Base-by-base conservation (phyloP, 2,329 filamentous ascomycete genomes). In the Aureobasidium sp. region DNA sequence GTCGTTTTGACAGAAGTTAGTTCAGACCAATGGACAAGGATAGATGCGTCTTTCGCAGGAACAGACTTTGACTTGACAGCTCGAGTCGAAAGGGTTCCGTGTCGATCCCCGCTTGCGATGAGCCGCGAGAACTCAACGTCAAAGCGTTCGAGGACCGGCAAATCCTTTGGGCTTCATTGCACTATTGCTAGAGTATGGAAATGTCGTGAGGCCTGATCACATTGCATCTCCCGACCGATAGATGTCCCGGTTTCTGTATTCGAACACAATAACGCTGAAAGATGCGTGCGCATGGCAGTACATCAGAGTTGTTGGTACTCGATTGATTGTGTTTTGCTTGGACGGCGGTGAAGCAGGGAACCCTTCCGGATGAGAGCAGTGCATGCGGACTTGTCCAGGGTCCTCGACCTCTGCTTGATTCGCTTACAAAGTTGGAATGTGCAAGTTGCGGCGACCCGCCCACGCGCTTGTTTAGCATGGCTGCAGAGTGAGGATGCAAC, bases 401-500 rank as follows among this genome's bases (percentile, higher is more conserved):
- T 21, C 21, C 21, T 21, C 21, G 21, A 21, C 21, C 21, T 21
- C 14, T 32, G 45, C 45, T 32, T 42, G 34, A 59, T 13, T 59
- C 57, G 57, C 57, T 42, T 50, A 32, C 1, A 11, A 3, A 3
- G 16, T 42, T 36, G 41, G 16, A 27, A 21, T 16, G 45, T 54
- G 34, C 49, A 47, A 34, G 32, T n/a, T n/a, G 13, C 41, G 34
- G 32, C 59, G 59, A 61, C 5, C 11, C 10, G 1, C 34, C 11
- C 39, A 55, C 42, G 59, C 59, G 59, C 59, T 53, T 54, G 29
- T 41, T 14, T 53, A 32, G 27, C 41, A 61, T 50, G 25, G 25
- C 34, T 48, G 48, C 47, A 55, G 47, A 51, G 21, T 16, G 42
- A 53, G 34, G 48, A 25, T 41, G 34, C 6, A 61, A 39, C n/a